These are phyloP conservation scores for Aechmea fasciata DNA, from an alignment of 176 grass and related monocot genomes.

Conservation along the genomic window DNA sequence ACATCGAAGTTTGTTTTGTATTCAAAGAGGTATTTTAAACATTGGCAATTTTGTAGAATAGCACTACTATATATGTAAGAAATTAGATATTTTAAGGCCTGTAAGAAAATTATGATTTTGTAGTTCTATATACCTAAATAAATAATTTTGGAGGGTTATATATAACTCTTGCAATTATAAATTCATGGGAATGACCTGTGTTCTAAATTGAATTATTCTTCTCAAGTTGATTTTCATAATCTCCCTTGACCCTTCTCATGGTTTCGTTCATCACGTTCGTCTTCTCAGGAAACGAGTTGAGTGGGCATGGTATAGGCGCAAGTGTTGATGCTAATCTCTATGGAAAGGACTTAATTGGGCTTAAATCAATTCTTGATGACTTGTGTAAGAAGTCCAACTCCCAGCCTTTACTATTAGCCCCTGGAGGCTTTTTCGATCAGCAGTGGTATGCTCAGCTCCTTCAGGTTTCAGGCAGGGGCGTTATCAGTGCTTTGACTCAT, in stretches of 20 bases:
- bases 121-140: no score
- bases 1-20: no score
- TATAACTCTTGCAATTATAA: no score
- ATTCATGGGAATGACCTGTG: no score
- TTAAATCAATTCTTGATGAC: slow-evolving; percentile 45
- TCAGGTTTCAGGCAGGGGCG: slow-evolving; percentile 48
- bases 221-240: no score
- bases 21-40: no score
- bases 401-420: slow-evolving; percentile 63
- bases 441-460: slow-evolving; percentile 73
- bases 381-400: slow-evolving; percentile 35
- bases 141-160: no score
- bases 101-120: no score
- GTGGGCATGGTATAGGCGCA: slow-evolving; percentile 68
- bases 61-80: slow-evolving; percentile 6
- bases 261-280: no score
- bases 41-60: not conserved
- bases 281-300: slow-evolving; percentile 80
- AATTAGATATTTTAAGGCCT: no score
- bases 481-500: slow-evolving; percentile 71
- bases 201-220: no score
- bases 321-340: slow-evolving; percentile 69
- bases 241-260: no score
- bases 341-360: slow-evolving; percentile 61
- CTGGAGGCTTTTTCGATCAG: slow-evolving; percentile 84